Percentiles rank a stretch among this genome's conserved stretches.
phyloP scores from a whole-genome alignment of 352 stramenopile species.

The Stephanocyclus meneghinianus region DNA sequence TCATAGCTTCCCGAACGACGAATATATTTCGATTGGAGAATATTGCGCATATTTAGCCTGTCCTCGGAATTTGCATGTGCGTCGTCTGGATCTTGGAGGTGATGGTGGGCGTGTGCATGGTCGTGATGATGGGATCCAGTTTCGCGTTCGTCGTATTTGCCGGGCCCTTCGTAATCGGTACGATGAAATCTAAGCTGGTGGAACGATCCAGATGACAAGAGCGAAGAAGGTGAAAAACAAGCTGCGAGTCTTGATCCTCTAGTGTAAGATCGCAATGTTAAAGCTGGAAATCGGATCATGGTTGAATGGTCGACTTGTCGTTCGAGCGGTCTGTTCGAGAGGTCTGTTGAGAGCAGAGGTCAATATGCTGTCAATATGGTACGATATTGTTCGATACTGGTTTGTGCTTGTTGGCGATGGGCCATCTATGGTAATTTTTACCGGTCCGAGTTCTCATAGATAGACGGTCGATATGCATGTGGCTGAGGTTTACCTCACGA shows the following conservation, averaged over 20 bases:
- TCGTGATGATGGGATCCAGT: conserved; percentile 27
- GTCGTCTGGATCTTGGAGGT: conserved; percentile 5
- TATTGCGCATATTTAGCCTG: conserved; percentile 17
- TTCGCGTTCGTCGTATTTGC: conserved; percentile 43
- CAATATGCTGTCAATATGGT: too few relatives aligned
- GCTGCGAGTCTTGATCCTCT: background rate
- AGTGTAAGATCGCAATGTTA: background rate
- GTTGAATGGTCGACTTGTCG: background rate
- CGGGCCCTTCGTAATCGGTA: conserved; percentile 39
- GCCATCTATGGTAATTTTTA: too few relatives aligned
- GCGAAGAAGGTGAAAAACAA: background rate
- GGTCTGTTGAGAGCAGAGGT: background rate
- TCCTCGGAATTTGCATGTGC: background rate
- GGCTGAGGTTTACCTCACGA: too few relatives aligned
- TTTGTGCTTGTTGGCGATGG: too few relatives aligned
- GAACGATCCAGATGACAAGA: background rate
- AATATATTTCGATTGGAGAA: conserved; percentile 32
- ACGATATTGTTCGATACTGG: too few relatives aligned
- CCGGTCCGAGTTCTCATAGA: too few relatives aligned
- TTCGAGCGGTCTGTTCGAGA: background rate
- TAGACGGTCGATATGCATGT: too few relatives aligned
- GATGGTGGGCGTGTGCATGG: conserved; percentile 17
- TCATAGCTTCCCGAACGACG: conserved; percentile 80
- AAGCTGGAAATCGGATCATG: background rate
- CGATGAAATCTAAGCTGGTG: conserved; percentile 38